Conservation (phyloP, 371 early-diverging fungal genomes). For the Umbelopsis sp. region DNA sequence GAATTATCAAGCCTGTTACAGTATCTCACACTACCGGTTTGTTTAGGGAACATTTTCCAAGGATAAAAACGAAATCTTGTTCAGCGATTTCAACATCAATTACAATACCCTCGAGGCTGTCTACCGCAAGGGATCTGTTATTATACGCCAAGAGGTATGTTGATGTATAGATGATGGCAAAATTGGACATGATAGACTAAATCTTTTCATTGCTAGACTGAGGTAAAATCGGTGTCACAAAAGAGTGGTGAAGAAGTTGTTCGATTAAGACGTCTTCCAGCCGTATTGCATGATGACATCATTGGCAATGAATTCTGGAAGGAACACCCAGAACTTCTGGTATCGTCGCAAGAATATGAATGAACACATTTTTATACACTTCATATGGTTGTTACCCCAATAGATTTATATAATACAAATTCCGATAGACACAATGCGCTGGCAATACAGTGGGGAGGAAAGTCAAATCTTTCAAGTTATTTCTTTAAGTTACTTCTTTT, state of each 20-base stretch:
- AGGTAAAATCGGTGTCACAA: slow-evolving; percentile 44
- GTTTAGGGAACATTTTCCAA: slow-evolving; percentile 78
- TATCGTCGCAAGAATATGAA: slow-evolving; percentile 7
- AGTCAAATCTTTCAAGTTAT: background rate
- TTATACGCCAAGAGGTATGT: slow-evolving; percentile 63
- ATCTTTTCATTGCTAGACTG: slow-evolving; percentile 24
- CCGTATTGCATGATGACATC: slow-evolving; percentile 78
- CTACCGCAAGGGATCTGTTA: slow-evolving; percentile 84
- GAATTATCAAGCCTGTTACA: no score
- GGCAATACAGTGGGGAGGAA: background rate
- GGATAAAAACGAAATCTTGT: slow-evolving; percentile 91
- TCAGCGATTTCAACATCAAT: slow-evolving; percentile 82
- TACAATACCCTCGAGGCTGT: slow-evolving; percentile 84
- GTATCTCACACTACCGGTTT: no score
- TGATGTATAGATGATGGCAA: no score
- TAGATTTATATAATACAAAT: no score
- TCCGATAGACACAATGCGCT: background rate
- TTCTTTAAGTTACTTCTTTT: background rate
- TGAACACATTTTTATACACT: no score
- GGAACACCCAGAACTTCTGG: slow-evolving; percentile 36
- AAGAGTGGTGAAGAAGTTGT: slow-evolving; percentile 34
- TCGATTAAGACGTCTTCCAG: slow-evolving; percentile 45
- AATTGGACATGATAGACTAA: no score
- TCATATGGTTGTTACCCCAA: no score
- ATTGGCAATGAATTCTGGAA: slow-evolving; percentile 90